phyloP scores from a whole-genome alignment of 1,284 basidiomycete genomes.

The Porodaedalea pini region DNA sequence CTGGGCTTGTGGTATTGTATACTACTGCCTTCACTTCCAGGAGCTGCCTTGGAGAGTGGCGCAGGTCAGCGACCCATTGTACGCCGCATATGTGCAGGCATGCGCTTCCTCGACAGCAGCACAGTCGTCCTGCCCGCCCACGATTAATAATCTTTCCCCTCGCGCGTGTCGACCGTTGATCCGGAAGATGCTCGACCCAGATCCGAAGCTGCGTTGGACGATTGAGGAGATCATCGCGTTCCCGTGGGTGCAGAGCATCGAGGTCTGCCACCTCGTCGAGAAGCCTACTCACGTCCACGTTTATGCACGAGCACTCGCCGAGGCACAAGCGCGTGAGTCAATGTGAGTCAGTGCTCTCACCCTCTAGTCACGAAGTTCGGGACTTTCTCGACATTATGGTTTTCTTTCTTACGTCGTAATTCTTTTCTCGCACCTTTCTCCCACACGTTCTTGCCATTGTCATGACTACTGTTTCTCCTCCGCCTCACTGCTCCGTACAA shows the following conservation, averaged over 20 bases:
- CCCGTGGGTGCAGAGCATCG: constrained; percentile 77
- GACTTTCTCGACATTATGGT: not conserved
- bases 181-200: constrained; percentile 94
- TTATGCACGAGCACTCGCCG: constrained; percentile 51
- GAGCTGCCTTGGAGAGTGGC: constrained; percentile 97
- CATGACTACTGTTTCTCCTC: not conserved
- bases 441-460: not conserved
- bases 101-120: constrained; percentile 42
- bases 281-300: constrained; percentile 68
- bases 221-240: constrained; percentile 87
- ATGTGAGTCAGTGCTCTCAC: no score
- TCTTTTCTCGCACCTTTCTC: not conserved
- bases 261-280: constrained; percentile 64
- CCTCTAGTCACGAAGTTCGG: not conserved
- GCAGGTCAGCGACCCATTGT: constrained; percentile 80
- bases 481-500: not conserved
- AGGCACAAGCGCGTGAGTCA: constrained; percentile 29
- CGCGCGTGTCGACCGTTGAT: constrained; percentile 82
- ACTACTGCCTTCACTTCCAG: constrained; percentile 97
- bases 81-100: constrained; percentile 76
- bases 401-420: not conserved
- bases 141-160: constrained; percentile 87
- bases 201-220: constrained; percentile 74
- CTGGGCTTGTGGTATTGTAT: constrained; percentile 96
- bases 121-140: constrained; percentile 55